phyloP scores from a whole-genome alignment of 1,284 basidiomycete species.

The Rhodofomes roseus region DNA sequence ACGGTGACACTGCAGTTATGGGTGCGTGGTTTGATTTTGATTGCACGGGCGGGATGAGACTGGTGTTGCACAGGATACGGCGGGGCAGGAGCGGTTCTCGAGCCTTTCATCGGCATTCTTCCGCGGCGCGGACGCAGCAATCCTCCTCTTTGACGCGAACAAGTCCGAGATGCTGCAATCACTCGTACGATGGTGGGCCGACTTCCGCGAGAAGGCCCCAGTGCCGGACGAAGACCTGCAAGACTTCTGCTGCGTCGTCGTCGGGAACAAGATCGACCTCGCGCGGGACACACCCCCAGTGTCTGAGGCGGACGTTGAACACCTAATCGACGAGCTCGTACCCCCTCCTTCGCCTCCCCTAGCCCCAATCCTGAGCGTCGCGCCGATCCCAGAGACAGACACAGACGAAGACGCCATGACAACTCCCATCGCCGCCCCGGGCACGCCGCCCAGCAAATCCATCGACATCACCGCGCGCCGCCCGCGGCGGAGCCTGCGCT shows the following conservation, averaged over 20 bases:
- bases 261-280: constrained; percentile 79
- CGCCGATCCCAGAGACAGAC: not conserved
- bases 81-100: constrained; percentile 83
- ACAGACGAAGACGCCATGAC: constrained; percentile 10
- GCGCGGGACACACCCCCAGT: constrained; percentile 19
- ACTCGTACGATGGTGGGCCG: constrained; percentile 72
- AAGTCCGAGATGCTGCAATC: constrained; percentile 52
- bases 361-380: constrained; percentile 16
- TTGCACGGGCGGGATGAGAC: not conserved
- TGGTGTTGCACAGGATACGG: constrained; percentile 51
- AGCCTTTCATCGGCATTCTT: constrained; percentile 78
- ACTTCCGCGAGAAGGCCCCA: constrained; percentile 65
- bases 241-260: constrained; percentile 69
- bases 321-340: constrained; percentile 55
- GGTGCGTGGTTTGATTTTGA: constrained; percentile 41
- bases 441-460: constrained; percentile 25
- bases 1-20: constrained; percentile 73
- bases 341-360: constrained; percentile 37
- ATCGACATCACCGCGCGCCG: constrained; percentile 26
- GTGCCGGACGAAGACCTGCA: constrained; percentile 58
- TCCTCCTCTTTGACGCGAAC: constrained; percentile 80
- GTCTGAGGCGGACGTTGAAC: constrained; percentile 33
- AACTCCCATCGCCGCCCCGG: constrained; percentile 16
- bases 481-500: constrained; percentile 24
- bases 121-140: constrained; percentile 73